Percentiles rank a stretch among this genome's conserved stretches.
phyloP scores from a whole-genome alignment of 108 stramenopile species.

The Licmophora abbreviata region DNA sequence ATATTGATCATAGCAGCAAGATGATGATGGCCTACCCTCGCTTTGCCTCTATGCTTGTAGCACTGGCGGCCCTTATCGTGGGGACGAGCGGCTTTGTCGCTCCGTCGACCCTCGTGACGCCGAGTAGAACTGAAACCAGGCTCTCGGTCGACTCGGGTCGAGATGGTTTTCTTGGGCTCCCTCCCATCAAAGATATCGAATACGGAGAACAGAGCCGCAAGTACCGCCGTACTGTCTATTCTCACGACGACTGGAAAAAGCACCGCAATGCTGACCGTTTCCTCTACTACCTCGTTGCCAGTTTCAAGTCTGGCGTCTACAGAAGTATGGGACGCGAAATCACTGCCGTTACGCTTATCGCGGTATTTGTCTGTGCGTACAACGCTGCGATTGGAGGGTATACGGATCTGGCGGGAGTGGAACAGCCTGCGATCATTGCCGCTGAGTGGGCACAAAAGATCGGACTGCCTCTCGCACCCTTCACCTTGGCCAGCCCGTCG shows the following conservation, averaged over 20 bases:
- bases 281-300: conserved; percentile 18
- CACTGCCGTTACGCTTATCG: conserved; percentile 20
- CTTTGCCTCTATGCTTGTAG: neutral
- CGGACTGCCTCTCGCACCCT: conserved; percentile 42
- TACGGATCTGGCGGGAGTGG: conserved; percentile 29
- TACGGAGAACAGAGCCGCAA: conserved; percentile 41
- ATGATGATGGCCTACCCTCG: neutral
- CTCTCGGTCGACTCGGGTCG: neutral
- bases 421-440: conserved; percentile 23
- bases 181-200: conserved; percentile 5
- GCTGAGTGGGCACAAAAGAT: neutral
- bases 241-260: conserved; percentile 64
- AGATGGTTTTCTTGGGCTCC: conserved; percentile 6
- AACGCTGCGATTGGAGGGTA: conserved; percentile 34
- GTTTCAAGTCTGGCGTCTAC: conserved; percentile 29
- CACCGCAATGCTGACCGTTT: conserved; percentile 62
- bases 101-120: neutral
- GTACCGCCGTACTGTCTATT: conserved; percentile 67
- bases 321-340: conserved; percentile 36
- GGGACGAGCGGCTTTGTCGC: neutral
- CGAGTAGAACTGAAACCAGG: neutral
- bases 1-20: too few relatives aligned
- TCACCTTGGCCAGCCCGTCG: conserved; percentile 52
- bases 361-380: conserved; percentile 25
- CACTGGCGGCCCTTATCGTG: neutral